A percentile compares a stretch with the other conserved stretches of the same genome.
These are phyloP conservation scores for Solanum neorickii DNA, from an alignment of 257 asterid genomes.

Conservation along the genomic window DNA sequence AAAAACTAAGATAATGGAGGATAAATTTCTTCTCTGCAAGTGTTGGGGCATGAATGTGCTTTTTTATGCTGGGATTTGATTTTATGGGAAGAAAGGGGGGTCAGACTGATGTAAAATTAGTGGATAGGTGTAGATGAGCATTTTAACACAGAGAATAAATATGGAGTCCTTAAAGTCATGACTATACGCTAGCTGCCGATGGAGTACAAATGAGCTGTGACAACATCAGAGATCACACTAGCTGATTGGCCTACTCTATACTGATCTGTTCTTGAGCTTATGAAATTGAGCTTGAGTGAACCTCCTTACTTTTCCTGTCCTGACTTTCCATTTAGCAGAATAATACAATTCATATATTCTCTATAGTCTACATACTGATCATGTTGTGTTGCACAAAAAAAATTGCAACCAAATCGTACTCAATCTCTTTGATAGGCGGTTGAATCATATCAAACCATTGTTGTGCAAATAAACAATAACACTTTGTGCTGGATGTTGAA, in stretches of 20 bases:
- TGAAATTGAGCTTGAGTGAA: neutral
- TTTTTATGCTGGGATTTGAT: neutral
- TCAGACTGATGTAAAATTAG: neutral
- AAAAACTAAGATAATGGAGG: neutral
- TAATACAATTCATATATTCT: neutral
- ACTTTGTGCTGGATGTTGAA: neutral
- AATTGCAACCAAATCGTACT: neutral
- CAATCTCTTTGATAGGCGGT: neutral
- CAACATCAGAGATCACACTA: neutral
- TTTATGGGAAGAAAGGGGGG: neutral
- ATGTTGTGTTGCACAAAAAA: neutral
- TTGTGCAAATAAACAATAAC: neutral
- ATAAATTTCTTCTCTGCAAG: neutral
- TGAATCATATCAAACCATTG: neutral
- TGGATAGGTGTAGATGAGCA: neutral
- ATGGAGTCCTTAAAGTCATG: neutral
- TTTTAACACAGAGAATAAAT: neutral
- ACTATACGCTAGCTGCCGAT: neutral
- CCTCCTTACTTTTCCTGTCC: neutral
- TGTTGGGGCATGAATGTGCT: neutral
- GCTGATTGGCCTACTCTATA: neutral
- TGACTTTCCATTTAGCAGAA: neutral
- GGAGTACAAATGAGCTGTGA: neutral
- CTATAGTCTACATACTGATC: neutral
- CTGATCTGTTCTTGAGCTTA: neutral